Evolutionary conservation across 2,329 filamentous ascomycete genomes (phyloP), one percentile per base, ranked within the genome.

Genomic region (Paecilomyces niveus): DNA sequence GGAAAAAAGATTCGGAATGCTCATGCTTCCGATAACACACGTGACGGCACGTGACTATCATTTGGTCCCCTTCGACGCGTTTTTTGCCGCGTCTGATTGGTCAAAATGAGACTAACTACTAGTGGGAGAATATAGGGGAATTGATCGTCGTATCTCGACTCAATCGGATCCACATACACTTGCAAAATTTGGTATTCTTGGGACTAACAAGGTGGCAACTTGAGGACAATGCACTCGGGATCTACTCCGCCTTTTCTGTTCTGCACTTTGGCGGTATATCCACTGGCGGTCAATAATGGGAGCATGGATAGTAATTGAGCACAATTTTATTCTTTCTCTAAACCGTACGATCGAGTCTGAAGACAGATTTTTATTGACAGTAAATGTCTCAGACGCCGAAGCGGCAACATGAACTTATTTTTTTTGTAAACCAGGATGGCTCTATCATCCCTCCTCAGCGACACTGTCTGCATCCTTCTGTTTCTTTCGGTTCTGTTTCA

Each of bases 401-500:
- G 35, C n/a, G n/a, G 39, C 8, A 45, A 45, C n/a, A 21, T 45
- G 39, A 54, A 32, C 32, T n/a, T 13, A 54, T 54, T 54, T 3
- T 15, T 22, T 22, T 22, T 22, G 31, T 54, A 54, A 35, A 18
- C 31, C 4, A 9, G 39, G 13, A n/a, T 45, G n/a, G 29, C n/a
- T 51, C 53, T 29, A 54, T 61, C 52, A 62, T 57, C 60, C 60
- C 31, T 66, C 59, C 53, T 66, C 60, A 45, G 64, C 62, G 35
- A 60, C 65, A 31, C 62, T 64, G n/a, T 64, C 64, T 0, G 15
- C 62, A 56, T 61, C 60, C 56, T 64, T 63, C 59, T 74, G 70
- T 59, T 68, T 74, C 62, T 71, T 67, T 35, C 74, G 67, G 57
- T 76, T 75, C 59, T 75, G 70, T 58, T 74, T 77, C 74, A 77